Percentiles rank a stretch among this genome's conserved stretches.
These are phyloP conservation scores for Cicer chorassanicum DNA, from an alignment of 306 rosid species.

Conservation along the genomic window DNA sequence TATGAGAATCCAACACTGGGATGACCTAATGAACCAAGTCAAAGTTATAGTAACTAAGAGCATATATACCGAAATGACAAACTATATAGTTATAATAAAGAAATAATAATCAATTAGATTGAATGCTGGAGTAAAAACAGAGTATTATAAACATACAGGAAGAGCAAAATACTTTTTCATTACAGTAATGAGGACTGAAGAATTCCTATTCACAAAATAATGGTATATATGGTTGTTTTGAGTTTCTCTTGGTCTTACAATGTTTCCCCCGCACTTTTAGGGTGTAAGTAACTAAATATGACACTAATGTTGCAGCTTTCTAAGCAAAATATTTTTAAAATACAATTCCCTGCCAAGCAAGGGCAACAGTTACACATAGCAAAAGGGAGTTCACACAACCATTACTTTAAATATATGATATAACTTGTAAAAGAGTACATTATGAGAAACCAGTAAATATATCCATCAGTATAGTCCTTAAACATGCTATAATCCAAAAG, in stretches of 20 bases:
- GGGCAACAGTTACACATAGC: neutral
- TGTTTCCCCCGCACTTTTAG: neutral
- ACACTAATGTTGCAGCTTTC: neutral
- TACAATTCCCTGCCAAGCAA: neutral
- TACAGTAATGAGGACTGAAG: constrained; percentile 12
- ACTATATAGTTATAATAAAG: constrained; percentile 11
- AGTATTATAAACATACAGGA: constrained; percentile 5
- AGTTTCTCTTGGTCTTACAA: constrained; percentile 17
- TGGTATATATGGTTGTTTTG: constrained; percentile 2
- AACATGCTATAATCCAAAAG: constrained; percentile 1
- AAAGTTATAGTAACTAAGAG: constrained; percentile 29
- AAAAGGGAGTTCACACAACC: constrained; percentile 2
- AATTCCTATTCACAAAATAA: constrained; percentile 29
- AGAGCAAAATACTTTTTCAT: neutral
- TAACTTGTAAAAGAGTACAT: neutral
- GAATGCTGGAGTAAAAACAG: neutral
- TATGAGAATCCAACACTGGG: constrained; percentile 82
- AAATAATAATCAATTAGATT: constrained; percentile 21
- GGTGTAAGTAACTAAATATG: neutral
- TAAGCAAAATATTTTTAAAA: neutral
- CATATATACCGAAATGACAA: constrained; percentile 29
- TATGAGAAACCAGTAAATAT: constrained; percentile 5
- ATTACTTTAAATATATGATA: neutral
- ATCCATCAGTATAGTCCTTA: neutral
- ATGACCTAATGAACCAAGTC: constrained; percentile 65